These are phyloP conservation scores for Diaporthe vexans DNA, from an alignment of 2,329 filamentous ascomycete genomes.

Conservation along the genomic window DNA sequence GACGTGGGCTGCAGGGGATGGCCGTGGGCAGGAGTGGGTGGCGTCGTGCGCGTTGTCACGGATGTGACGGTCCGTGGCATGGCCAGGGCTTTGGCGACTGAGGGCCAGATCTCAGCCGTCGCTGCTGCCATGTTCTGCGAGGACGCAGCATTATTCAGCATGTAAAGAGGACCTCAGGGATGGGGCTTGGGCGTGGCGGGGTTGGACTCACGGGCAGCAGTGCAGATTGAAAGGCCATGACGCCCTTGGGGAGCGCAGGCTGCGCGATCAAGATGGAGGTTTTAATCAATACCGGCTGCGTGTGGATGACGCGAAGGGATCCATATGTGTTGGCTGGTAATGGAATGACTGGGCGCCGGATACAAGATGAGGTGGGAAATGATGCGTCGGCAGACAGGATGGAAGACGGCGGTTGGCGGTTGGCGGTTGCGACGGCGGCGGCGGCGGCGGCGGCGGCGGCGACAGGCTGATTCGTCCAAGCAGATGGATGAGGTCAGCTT, in stretches of 20 bases:
- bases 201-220: conserved; percentile 40
- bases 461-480: conserved; percentile 19
- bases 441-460: conserved; percentile 9
- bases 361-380: background rate
- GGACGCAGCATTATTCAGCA: background rate
- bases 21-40: background rate
- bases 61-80: conserved; percentile 50
- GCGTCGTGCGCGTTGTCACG: conserved; percentile 1
- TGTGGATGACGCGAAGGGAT: conserved; percentile 8
- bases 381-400: conserved; percentile 13
- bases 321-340: background rate
- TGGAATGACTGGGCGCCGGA: conserved; percentile 6
- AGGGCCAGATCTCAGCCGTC: conserved; percentile 59
- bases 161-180: background rate
- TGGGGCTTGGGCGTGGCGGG: background rate
- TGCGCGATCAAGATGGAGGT: conserved; percentile 29
- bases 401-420: conserved; percentile 12
- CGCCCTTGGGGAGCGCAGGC: conserved; percentile 36
- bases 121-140: conserved; percentile 60
- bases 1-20: conserved; percentile 43
- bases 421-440: conserved; percentile 22
- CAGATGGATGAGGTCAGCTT: conserved; percentile 38
- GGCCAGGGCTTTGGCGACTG: conserved; percentile 54
- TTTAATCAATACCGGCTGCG: conserved; percentile 5
- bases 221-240: conserved; percentile 42